A percentile compares a stretch with the other conserved stretches of the same genome.
Conservation (phyloP, 192 early-diverging fungal genomes). For the Coemansia sp. region DNA sequence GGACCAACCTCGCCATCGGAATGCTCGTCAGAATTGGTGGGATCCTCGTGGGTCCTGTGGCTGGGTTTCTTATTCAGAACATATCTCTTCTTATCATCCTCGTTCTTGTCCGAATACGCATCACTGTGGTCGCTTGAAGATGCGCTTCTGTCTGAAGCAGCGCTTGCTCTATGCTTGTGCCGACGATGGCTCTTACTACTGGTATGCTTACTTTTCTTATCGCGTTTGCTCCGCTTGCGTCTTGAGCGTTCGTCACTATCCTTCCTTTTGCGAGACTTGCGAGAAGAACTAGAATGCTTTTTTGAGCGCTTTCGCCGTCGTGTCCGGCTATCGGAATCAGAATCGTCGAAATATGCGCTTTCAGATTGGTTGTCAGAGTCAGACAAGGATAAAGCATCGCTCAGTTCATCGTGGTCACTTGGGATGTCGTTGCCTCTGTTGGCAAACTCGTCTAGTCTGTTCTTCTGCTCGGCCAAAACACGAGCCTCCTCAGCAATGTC, state of each 20-base stretch:
- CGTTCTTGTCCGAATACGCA: neutral
- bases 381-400: neutral
- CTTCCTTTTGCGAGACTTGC: neutral
- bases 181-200: slow-evolving; percentile 9
- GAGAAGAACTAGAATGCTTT: neutral
- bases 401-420: slow-evolving; percentile 12
- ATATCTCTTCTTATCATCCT: neutral
- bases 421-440: slow-evolving; percentile 16
- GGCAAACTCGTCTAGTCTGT: slow-evolving; percentile 19
- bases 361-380: neutral
- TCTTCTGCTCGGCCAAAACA: slow-evolving; percentile 30
- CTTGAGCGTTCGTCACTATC: slow-evolving; percentile 24
- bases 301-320: slow-evolving; percentile 6
- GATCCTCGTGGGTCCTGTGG: neutral
- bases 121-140: slow-evolving; percentile 2
- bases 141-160: slow-evolving; percentile 20
- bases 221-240: slow-evolving; percentile 14
- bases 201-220: neutral
- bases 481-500: slow-evolving; percentile 36
- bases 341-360: neutral
- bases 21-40: slow-evolving; percentile 1
- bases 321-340: slow-evolving; percentile 1
- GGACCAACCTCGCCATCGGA: slow-evolving; percentile 32
- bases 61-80: neutral
- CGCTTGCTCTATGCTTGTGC: neutral